Percentiles rank a stretch among this genome's conserved stretches.
Evolutionary conservation across 129 eudicot genomes (phyloP).

Genomic region (Pulicaria dysenterica): DNA sequence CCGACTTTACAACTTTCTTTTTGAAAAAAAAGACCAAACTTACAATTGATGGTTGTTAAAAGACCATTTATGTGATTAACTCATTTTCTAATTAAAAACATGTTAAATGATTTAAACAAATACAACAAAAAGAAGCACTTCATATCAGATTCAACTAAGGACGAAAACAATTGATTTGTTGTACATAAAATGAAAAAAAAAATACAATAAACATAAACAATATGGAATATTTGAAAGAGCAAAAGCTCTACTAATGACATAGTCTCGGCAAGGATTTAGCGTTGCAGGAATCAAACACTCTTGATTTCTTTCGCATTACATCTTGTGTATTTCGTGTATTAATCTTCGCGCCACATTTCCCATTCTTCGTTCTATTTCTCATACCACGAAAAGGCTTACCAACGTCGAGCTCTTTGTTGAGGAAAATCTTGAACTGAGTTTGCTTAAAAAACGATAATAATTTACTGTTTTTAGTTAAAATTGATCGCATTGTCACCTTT

Average conservation of each 20-base stretch:
- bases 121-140: neutral
- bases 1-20: no score
- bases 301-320: conserved; percentile 11
- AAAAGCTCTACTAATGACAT: conserved; percentile 18
- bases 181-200: neutral
- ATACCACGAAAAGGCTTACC: neutral
- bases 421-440: neutral
- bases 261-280: conserved; percentile 35
- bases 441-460: conserved; percentile 28
- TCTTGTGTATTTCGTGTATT: conserved; percentile 7
- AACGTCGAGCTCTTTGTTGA: neutral
- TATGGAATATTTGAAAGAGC: neutral
- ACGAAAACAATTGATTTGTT: neutral
- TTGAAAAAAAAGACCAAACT: no score
- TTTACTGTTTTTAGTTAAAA: conserved; percentile 28
- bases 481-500: neutral
- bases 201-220: conserved; percentile 5
- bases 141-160: neutral
- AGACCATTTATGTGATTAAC: no score
- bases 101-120: neutral
- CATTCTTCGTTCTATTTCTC: neutral
- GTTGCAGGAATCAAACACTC: conserved; percentile 19
- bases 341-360: neutral
- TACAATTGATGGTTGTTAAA: no score
- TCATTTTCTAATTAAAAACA: neutral